Conservation (phyloP, 345 rosid species). For the Microcos paniculata region DNA sequence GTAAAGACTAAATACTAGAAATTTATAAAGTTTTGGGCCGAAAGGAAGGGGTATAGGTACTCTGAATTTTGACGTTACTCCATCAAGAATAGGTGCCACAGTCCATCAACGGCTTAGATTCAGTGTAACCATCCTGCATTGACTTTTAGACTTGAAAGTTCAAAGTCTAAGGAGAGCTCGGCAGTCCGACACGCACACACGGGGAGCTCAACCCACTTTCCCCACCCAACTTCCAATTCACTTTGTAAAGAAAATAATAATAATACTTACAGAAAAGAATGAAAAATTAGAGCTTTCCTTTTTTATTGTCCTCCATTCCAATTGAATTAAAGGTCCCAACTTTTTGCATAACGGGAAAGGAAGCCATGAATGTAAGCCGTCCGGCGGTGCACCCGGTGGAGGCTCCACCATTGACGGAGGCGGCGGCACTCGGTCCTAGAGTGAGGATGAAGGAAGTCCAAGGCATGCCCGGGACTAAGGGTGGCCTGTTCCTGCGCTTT, state of each 20-base stretch:
- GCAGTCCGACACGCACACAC: background rate
- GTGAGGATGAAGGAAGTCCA: slow-evolving; percentile 75
- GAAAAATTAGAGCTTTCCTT: background rate
- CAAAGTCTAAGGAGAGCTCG: background rate
- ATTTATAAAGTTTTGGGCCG: too few species aligned
- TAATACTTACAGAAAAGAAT: background rate
- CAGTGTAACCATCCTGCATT: background rate
- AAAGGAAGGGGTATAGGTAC: too few species aligned
- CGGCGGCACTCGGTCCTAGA: slow-evolving; percentile 37
- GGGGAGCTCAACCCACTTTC: background rate
- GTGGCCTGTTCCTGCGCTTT: slow-evolving; percentile 69
- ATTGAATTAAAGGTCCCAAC: background rate
- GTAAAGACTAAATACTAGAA: too few species aligned
- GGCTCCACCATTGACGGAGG: slow-evolving; percentile 56
- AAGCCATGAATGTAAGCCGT: slow-evolving; percentile 52
- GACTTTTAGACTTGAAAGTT: background rate
- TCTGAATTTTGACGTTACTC: too few species aligned
- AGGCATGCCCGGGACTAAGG: slow-evolving; percentile 86
- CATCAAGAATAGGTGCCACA: background rate
- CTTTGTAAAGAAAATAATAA: background rate
- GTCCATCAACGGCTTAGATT: slow-evolving; percentile 3
- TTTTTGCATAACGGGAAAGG: background rate
- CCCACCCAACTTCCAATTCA: background rate
- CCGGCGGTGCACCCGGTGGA: slow-evolving; percentile 82
- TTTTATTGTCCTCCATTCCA: background rate